phyloP scores from a whole-genome alignment of 192 early-diverging fungal species.

The Podila epigama region DNA sequence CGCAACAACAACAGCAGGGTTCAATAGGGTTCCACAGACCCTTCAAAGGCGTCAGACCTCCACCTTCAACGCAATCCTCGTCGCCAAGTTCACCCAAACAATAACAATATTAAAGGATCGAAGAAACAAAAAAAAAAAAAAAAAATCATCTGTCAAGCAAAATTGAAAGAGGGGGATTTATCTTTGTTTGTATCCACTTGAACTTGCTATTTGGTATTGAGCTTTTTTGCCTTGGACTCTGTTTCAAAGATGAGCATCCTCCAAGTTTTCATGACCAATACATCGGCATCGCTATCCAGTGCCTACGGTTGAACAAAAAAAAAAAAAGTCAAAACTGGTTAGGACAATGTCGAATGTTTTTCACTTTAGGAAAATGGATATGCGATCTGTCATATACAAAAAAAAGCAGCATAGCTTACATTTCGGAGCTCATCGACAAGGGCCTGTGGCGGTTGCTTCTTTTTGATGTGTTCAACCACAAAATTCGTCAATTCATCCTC shows the following conservation, averaged over 20 bases:
- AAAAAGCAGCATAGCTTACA: constrained; percentile 55
- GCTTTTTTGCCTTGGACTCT: constrained; percentile 63
- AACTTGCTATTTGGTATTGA: not conserved
- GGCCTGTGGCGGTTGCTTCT: constrained; percentile 67
- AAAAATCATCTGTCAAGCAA: not conserved
- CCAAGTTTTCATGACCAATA: constrained; percentile 92
- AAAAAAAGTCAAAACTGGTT: not conserved
- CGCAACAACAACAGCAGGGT: not conserved
- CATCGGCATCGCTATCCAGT: constrained; percentile 86
- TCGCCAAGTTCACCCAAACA: not conserved
- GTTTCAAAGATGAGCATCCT: constrained; percentile 87
- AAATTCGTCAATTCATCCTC: constrained; percentile 84
- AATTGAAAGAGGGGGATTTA: not conserved
- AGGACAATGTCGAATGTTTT: not conserved
- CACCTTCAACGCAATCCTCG: not conserved
- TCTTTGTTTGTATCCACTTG: not conserved
- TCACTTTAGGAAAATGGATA: constrained; percentile 1
- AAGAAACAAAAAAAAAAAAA: not conserved
- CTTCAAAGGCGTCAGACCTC: not conserved
- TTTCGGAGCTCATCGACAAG: constrained; percentile 80
- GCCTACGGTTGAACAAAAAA: constrained; percentile 55
- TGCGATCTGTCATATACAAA: not conserved
- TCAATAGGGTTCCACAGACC: constrained; percentile 25
- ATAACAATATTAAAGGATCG: too few species aligned
- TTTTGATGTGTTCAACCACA: constrained; percentile 74